Percentiles rank a stretch among this genome's conserved stretches.
These are phyloP conservation scores for Fonsecaea multimorphosa DNA, from an alignment of 2,329 filamentous ascomycete genomes.

Conservation along the genomic window DNA sequence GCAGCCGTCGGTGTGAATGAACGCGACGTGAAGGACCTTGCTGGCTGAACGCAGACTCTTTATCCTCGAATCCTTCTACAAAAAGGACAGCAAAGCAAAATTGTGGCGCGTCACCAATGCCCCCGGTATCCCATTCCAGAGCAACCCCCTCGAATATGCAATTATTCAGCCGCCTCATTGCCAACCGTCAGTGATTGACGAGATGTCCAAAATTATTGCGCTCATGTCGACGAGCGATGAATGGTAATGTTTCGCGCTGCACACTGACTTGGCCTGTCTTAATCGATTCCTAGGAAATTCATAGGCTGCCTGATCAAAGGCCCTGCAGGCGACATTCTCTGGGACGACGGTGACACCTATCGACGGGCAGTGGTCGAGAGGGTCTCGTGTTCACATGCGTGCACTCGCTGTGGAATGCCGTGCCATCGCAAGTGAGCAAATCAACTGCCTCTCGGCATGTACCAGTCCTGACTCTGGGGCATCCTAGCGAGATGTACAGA, in stretches of 20 bases:
- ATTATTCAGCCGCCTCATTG: slow-evolving; percentile 24
- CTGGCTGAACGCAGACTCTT: slow-evolving; percentile 30
- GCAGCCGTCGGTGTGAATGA: not conserved
- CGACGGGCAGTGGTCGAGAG: slow-evolving; percentile 29
- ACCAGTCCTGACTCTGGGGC: not conserved
- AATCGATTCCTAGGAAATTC: slow-evolving; percentile 21
- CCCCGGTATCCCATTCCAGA: slow-evolving; percentile 22
- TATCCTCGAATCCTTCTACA: slow-evolving; percentile 28
- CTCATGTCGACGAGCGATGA: slow-evolving; percentile 20
- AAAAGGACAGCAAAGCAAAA: slow-evolving; percentile 13
- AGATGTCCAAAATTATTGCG: slow-evolving; percentile 24
- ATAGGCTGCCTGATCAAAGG: slow-evolving; percentile 30
- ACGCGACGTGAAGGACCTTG: not conserved
- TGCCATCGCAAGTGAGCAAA: slow-evolving; percentile 37
- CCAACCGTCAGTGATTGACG: slow-evolving; percentile 23
- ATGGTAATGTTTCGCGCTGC: slow-evolving; percentile 15
- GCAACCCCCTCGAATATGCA: slow-evolving; percentile 19
- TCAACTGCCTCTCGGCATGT: not conserved
- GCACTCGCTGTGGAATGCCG: slow-evolving; percentile 37
- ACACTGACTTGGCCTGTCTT: not conserved
- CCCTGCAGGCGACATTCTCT: slow-evolving; percentile 22
- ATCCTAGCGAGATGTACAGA: not conserved
- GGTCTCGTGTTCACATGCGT: slow-evolving; percentile 15
- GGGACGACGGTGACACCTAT: slow-evolving; percentile 16
- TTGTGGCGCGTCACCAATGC: slow-evolving; percentile 25